Evolutionary conservation across 116 monocot genomes (phyloP).

Genomic region (Iris pallida): DNA sequence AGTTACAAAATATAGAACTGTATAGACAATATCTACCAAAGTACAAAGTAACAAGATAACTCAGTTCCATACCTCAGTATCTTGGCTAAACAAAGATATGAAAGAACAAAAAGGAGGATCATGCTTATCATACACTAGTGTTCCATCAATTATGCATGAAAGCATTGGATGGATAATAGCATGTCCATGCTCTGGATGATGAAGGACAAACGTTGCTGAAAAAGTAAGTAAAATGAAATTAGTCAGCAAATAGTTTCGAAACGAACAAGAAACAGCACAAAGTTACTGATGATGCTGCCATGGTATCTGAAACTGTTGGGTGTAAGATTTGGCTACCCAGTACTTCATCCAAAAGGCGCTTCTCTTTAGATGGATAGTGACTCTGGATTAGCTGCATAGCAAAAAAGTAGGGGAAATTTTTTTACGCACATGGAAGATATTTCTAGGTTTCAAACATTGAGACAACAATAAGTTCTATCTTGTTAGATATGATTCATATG

Average conservation of each 20-base stretch:
- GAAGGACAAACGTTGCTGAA: constrained; percentile 92
- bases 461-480: no score
- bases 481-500: no score
- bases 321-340: constrained; percentile 50
- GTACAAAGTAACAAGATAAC: not conserved
- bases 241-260: not conserved
- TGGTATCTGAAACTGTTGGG: not conserved
- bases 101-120: constrained; percentile 85
- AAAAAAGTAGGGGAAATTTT: not conserved
- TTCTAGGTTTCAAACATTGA: no score
- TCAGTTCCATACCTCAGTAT: constrained; percentile 54
- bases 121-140: constrained; percentile 67
- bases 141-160: constrained; percentile 91
- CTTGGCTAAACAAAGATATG: constrained; percentile 84
- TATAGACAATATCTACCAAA: no score
- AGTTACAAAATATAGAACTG: no score
- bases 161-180: constrained; percentile 94
- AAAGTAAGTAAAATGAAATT: constrained; percentile 10
- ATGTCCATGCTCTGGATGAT: constrained; percentile 99
- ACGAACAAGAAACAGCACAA: not conserved
- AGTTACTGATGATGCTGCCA: not conserved
- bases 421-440: not conserved
- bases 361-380: constrained; percentile 83
- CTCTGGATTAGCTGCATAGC: constrained; percentile 85
- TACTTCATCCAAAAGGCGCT: constrained; percentile 87